phyloP scores from a whole-genome alignment of 768 basidiomycete species.

The Naganishia vishniacii region DNA sequence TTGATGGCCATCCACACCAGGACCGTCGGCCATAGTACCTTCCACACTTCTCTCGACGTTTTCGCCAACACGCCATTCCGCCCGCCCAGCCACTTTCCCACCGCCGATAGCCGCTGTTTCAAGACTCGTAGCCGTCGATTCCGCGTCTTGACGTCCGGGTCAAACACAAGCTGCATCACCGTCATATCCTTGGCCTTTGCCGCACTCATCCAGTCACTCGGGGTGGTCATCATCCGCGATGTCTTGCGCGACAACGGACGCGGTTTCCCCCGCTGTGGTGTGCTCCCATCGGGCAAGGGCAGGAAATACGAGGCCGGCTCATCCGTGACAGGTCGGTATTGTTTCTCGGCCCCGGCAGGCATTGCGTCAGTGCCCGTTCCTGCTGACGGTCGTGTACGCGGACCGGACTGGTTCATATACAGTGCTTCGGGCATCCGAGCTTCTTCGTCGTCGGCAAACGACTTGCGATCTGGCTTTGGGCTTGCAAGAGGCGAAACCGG shows the following conservation, averaged over 20 bases:
- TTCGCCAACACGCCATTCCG: slow-evolving; percentile 41
- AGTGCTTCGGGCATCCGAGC: background rate
- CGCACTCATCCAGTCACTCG: slow-evolving; percentile 37
- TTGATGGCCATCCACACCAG: slow-evolving; percentile 43
- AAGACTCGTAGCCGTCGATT: slow-evolving; percentile 21
- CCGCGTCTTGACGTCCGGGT: slow-evolving; percentile 13
- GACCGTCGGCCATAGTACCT: slow-evolving; percentile 42
- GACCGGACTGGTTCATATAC: slow-evolving; percentile 18
- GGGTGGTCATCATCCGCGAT: slow-evolving; percentile 25
- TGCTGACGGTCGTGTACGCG: slow-evolving; percentile 10
- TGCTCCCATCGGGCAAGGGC: slow-evolving; percentile 28
- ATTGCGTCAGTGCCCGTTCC: slow-evolving; percentile 13
- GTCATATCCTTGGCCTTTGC: slow-evolving; percentile 43
- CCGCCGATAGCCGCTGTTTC: slow-evolving; percentile 27
- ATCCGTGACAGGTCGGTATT: background rate
- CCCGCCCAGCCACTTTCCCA: slow-evolving; percentile 35
- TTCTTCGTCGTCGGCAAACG: slow-evolving; percentile 7
- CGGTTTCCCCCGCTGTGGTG: background rate
- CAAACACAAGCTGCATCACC: slow-evolving; percentile 31
- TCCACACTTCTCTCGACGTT: slow-evolving; percentile 36
- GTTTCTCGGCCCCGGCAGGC: background rate
- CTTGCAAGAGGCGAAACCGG: slow-evolving; percentile 25
- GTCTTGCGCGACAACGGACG: background rate
- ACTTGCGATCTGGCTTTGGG: background rate
- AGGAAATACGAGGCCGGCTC: slow-evolving; percentile 34